phyloP scores from a whole-genome alignment of 148 eudicot species.

The Oxyria digyna region DNA sequence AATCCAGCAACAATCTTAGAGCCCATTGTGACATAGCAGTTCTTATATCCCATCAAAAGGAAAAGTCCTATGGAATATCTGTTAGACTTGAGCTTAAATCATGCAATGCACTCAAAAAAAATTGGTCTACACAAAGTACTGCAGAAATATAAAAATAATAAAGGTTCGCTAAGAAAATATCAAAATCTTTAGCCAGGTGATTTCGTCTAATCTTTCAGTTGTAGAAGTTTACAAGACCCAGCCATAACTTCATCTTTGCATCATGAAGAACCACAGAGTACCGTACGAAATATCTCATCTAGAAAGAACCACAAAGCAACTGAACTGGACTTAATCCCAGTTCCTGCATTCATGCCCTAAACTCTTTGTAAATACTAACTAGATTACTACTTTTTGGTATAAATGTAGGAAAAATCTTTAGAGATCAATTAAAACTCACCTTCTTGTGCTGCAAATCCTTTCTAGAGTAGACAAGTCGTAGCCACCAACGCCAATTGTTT shows the following conservation, averaged over 20 bases:
- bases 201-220: not conserved
- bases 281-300: not conserved
- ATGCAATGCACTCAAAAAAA: not conserved
- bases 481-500: conserved; percentile 46
- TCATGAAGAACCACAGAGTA: not conserved
- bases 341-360: not conserved
- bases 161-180: not conserved
- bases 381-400: not conserved
- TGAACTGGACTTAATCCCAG: not conserved
- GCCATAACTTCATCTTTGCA: not conserved
- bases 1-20: not conserved
- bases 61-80: not conserved
- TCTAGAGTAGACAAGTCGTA: conserved; percentile 45
- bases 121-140: not conserved
- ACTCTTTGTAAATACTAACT: not conserved
- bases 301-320: not conserved
- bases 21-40: not conserved
- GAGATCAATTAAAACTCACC: conserved; percentile 24
- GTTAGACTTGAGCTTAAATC: not conserved
- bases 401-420: not conserved
- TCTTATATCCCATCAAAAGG: no score
- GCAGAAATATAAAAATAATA: not conserved
- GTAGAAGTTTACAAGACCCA: not conserved
- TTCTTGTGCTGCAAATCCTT: conserved; percentile 55
- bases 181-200: not conserved